Conservation (phyloP, 2,329 filamentous ascomycete genomes). For the Penicillium brevicompactum region DNA sequence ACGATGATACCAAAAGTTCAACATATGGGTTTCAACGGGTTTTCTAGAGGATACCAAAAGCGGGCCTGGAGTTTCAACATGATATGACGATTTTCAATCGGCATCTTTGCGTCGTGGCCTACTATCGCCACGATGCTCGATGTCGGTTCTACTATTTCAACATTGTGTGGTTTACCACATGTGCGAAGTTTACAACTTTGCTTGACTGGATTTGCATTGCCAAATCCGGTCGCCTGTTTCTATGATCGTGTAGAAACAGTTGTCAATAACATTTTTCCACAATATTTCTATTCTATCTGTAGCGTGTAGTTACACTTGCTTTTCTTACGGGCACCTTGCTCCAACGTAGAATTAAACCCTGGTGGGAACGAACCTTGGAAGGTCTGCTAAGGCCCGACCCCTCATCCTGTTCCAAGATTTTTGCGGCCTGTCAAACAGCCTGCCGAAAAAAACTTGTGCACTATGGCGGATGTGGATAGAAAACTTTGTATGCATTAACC, state of each 20-base stretch:
- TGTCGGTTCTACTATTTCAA: slow-evolving; percentile 37
- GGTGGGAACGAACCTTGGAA: too few species aligned
- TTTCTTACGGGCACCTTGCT: too few species aligned
- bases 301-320: not conserved
- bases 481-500: too few species aligned
- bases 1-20: slow-evolving; percentile 48
- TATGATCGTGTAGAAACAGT: slow-evolving; percentile 23
- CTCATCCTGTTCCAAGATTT: too few species aligned
- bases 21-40: slow-evolving; percentile 43
- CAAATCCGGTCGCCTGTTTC: slow-evolving; percentile 22
- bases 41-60: slow-evolving; percentile 41
- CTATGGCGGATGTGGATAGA: too few species aligned
- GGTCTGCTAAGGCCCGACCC: too few species aligned
- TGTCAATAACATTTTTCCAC: slow-evolving; percentile 23
- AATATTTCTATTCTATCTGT: not conserved
- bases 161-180: slow-evolving; percentile 32
- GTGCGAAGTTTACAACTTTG: slow-evolving; percentile 20
- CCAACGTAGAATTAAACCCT: too few species aligned
- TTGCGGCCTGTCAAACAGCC: too few species aligned
- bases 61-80: slow-evolving; percentile 44
- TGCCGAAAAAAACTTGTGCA: too few species aligned
- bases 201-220: slow-evolving; percentile 27
- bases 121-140: slow-evolving; percentile 20
- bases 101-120: slow-evolving; percentile 29
- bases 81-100: slow-evolving; percentile 54